Evolutionary conservation across 345 rosid genomes (phyloP).

Genomic region (Syzygium oleosum): DNA sequence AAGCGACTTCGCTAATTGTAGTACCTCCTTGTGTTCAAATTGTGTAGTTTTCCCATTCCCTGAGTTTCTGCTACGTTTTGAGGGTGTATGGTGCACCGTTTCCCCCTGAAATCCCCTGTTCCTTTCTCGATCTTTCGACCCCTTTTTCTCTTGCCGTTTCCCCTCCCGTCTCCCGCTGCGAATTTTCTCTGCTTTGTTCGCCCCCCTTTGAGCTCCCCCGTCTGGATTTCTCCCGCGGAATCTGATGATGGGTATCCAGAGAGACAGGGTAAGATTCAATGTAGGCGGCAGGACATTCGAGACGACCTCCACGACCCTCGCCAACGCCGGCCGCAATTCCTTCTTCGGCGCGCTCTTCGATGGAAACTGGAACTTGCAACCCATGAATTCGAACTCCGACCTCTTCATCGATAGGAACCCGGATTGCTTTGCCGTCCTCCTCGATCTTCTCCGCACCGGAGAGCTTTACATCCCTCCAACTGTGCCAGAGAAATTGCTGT

Average conservation of each 20-base stretch:
- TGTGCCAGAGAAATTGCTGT: slow-evolving; percentile 60
- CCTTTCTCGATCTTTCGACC: neutral
- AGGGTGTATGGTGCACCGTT: neutral
- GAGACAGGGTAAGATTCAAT: slow-evolving; percentile 71
- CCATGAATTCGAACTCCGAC: slow-evolving; percentile 15
- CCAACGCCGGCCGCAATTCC: slow-evolving; percentile 86
- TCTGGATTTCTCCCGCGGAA: neutral
- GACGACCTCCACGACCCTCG: slow-evolving; percentile 88
- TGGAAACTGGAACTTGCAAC: slow-evolving; percentile 58
- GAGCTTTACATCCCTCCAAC: slow-evolving; percentile 66
- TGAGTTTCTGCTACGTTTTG: neutral
- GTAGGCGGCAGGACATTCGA: slow-evolving; percentile 90
- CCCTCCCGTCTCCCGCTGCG: neutral
- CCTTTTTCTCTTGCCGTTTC: neutral
- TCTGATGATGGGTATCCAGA: slow-evolving; percentile 51
- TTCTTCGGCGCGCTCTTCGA: slow-evolving; percentile 81
- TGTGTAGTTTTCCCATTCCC: neutral
- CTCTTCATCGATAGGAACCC: slow-evolving; percentile 82
- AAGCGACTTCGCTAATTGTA: neutral
- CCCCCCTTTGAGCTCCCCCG: neutral
- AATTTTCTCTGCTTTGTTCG: neutral
- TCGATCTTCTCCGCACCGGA: slow-evolving; percentile 97
- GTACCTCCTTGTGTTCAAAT: neutral
- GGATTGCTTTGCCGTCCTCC: slow-evolving; percentile 81
- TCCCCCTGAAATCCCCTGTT: neutral